These are phyloP conservation scores for Trametes coccinea DNA, from an alignment of 768 basidiomycete species.

Conservation along the genomic window DNA sequence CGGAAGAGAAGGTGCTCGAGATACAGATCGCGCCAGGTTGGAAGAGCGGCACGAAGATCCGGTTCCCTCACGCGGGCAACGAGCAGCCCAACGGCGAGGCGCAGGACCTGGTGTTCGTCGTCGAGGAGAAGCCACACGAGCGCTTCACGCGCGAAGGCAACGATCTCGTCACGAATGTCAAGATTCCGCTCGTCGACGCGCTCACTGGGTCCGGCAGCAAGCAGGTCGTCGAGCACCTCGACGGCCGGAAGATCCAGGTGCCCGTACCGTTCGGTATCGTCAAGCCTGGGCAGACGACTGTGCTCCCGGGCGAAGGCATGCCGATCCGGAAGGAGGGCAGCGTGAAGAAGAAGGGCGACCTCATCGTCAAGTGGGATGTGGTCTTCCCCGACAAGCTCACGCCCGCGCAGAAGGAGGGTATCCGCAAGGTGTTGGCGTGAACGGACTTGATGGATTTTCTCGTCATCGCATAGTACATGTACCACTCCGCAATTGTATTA, in stretches of 20 bases:
- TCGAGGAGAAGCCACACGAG: slow-evolving; percentile 92
- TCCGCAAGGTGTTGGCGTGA: slow-evolving; percentile 62
- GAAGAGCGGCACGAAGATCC: slow-evolving; percentile 95
- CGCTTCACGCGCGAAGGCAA: slow-evolving; percentile 79
- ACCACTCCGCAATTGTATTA: slow-evolving; percentile 5
- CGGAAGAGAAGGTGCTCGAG: slow-evolving; percentile 86
- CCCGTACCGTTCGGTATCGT: slow-evolving; percentile 65
- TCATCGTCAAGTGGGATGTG: slow-evolving; percentile 81
- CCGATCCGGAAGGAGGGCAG: slow-evolving; percentile 81
- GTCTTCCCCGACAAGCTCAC: slow-evolving; percentile 80
- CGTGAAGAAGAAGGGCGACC: slow-evolving; percentile 75
- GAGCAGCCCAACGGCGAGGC: slow-evolving; percentile 65
- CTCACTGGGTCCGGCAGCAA: slow-evolving; percentile 60
- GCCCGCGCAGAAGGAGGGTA: slow-evolving; percentile 73
- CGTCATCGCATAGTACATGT: slow-evolving; percentile 11
- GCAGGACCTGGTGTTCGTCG: slow-evolving; percentile 93
- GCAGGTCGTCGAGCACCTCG: slow-evolving; percentile 65
- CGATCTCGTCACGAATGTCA: slow-evolving; percentile 63
- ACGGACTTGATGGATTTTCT: slow-evolving; percentile 11
- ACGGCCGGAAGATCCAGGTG: slow-evolving; percentile 76
- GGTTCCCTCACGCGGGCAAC: slow-evolving; percentile 86
- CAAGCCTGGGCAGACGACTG: slow-evolving; percentile 75
- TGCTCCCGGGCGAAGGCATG: slow-evolving; percentile 81
- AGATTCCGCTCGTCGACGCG: slow-evolving; percentile 82
- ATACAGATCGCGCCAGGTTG: slow-evolving; percentile 84